Percentiles rank a stretch among this genome's conserved stretches.
These are phyloP conservation scores for Hygrocybe coccinea DNA, from an alignment of 768 basidiomycete species.

Conservation along the genomic window DNA sequence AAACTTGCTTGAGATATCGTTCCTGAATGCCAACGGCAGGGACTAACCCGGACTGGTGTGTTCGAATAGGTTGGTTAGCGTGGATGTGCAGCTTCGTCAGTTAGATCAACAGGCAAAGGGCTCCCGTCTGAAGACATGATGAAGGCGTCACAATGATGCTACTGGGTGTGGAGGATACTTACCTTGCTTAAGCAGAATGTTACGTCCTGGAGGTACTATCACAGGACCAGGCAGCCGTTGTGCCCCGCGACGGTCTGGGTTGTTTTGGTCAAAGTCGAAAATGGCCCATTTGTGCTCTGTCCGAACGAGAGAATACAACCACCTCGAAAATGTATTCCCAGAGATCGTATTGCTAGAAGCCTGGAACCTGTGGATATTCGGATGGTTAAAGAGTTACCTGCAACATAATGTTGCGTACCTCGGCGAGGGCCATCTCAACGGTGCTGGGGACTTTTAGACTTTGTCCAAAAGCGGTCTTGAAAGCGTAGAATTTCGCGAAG, in stretches of 20 bases:
- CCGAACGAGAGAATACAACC: neutral
- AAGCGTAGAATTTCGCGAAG: too few species aligned
- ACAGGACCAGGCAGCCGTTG: conserved; percentile 2
- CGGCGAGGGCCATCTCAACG: neutral
- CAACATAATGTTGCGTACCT: conserved; percentile 1
- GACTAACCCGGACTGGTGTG: too few species aligned
- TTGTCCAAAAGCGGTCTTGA: too few species aligned
- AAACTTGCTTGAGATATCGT: conserved; percentile 2
- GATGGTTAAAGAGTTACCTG: neutral
- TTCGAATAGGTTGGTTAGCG: too few species aligned
- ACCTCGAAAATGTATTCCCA: conserved; percentile 9
- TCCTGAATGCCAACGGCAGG: neutral
- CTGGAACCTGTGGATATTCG: neutral
- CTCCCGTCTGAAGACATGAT: conserved; percentile 7
- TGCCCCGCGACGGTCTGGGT: conserved; percentile 5
- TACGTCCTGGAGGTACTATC: conserved; percentile 11
- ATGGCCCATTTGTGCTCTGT: conserved; percentile 6
- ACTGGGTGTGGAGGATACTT: conserved; percentile 1
- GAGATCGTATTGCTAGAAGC: conserved; percentile 13
- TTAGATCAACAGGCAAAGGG: conserved; percentile 5
- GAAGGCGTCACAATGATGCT: conserved; percentile 1
- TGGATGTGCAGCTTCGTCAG: too few species aligned
- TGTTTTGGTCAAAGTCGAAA: conserved; percentile 11
- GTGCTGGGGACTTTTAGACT: too few species aligned
- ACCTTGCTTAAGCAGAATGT: conserved; percentile 13